Base-by-base conservation (phyloP, 2,329 filamentous ascomycete genomes). In the Fusarium sp. region DNA sequence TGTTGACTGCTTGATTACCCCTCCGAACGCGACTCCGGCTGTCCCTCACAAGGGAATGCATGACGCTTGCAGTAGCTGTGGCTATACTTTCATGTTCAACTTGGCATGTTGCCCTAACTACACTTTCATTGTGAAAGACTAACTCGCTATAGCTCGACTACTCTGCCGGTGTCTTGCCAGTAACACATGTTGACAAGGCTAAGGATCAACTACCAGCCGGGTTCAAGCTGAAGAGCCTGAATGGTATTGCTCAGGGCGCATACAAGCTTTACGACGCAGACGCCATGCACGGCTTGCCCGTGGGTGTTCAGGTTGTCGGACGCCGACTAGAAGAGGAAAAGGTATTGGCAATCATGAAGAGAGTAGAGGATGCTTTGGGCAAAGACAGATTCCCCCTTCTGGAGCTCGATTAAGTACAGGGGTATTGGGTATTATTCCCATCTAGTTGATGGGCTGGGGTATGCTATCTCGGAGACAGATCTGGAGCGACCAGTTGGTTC, bases 41-140 rank as follows among this genome's bases (percentile, higher is more conserved):
- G 87, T 97, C 4, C 93, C 93, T 1, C 93, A 97, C 77, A 88
- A 90, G 50, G 93, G 89, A 0, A 97, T 97, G 93, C 87, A 88
- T 71, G 90, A 95, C 73, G 93, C 93, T 3, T 89, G 96, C 46
- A 91, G 91, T 67, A 93, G 90, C 71, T 97, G 94, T 74, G 93
- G 93, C 1, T 97, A 98, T 76, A 97, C 94, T 0, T 97, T 97
- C 77, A 80, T 97, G 61, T 98, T 96, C 82, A 97, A 97, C 74
- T 71, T 97, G 75, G 90, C 92, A 81, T 79, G 87, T 81, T 49
- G 6, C 1, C 5, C 55, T 2, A 4, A 18, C 2, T 18, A 1
- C 3, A 10, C 6, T 33, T 7, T 25, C 11, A 1, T 11, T 10
- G 3, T 8, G 7, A 1, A 13, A 10, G 27, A 10, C 65, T 73